phyloP scores from a whole-genome alignment of 129 eudicot species.

The Lonicera japonica region DNA sequence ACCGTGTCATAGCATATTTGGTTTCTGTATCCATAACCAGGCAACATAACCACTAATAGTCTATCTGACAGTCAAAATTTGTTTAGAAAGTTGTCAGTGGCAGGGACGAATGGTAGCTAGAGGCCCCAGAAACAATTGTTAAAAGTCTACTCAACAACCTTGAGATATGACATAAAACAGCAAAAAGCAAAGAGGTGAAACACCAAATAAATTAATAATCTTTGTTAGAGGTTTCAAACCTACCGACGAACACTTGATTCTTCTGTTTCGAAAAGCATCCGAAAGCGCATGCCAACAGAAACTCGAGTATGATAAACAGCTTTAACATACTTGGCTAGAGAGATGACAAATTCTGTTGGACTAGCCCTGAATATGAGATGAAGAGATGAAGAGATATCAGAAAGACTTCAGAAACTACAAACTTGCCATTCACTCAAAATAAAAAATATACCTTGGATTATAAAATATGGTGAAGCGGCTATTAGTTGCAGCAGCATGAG shows the following conservation, averaged over 20 bases:
- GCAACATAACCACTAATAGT: too few relatives aligned
- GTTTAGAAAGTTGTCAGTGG: too few relatives aligned
- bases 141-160: too few relatives aligned
- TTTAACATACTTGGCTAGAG: conserved; percentile 78
- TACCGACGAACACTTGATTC: conserved; percentile 98
- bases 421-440: neutral
- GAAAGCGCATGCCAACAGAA: conserved; percentile 89
- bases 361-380: conserved; percentile 49
- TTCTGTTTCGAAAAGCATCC: conserved; percentile 93
- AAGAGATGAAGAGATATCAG: conserved; percentile 10
- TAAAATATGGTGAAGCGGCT: conserved; percentile 90
- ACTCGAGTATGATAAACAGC: conserved; percentile 89
- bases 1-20: too few relatives aligned
- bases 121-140: too few relatives aligned
- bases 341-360: conserved; percentile 84
- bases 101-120: too few relatives aligned
- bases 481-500: conserved; percentile 91
- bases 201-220: neutral
- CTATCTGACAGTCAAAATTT: too few relatives aligned
- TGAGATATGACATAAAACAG: neutral
- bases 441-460: conserved; percentile 68
- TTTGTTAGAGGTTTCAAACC: conserved; percentile 6
- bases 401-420: neutral
- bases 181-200: neutral
- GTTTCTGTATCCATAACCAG: too few relatives aligned